Conservation (phyloP, 345 rosid genomes). For the Jatropha curcas region DNA sequence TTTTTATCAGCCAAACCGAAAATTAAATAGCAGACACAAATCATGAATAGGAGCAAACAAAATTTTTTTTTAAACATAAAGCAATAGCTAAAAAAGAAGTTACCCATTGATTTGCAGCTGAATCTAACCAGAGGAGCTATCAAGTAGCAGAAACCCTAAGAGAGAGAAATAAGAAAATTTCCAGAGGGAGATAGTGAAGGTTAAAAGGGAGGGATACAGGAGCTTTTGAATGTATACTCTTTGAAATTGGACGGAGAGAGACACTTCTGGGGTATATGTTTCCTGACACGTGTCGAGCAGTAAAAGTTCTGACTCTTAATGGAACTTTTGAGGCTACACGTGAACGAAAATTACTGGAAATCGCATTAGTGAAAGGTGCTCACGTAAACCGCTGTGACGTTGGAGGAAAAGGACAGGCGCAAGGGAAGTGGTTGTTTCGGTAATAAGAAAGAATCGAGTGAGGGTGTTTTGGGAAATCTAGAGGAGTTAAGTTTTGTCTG, state of each 20-base stretch:
- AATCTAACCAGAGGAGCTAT: slow-evolving; percentile 3
- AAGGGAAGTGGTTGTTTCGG: not conserved
- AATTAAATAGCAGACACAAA: not conserved
- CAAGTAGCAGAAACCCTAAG: slow-evolving; percentile 17
- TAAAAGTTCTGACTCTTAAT: slow-evolving; percentile 21
- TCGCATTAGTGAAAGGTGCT: slow-evolving; percentile 3
- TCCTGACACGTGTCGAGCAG: slow-evolving; percentile 19
- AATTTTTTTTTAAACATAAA: not conserved
- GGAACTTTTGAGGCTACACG: slow-evolving; percentile 7
- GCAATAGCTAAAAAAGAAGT: not conserved
- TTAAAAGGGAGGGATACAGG: slow-evolving; percentile 20
- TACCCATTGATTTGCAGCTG: slow-evolving; percentile 12
- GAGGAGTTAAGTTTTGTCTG: not conserved
- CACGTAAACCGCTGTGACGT: slow-evolving; percentile 20
- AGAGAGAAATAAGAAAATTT: not conserved
- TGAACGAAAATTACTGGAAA: slow-evolving; percentile 20
- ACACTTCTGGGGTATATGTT: slow-evolving; percentile 14
- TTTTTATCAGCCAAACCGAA: slow-evolving; percentile 9
- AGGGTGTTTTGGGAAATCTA: not conserved
- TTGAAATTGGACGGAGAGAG: slow-evolving; percentile 4
- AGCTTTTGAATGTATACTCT: slow-evolving; percentile 17
- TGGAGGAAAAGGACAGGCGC: not conserved
- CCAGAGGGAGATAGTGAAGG: not conserved
- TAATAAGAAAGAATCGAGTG: not conserved
- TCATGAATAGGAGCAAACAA: not conserved